Conservation (phyloP, 2,329 filamentous ascomycete species). For the Cercospora sp. region DNA sequence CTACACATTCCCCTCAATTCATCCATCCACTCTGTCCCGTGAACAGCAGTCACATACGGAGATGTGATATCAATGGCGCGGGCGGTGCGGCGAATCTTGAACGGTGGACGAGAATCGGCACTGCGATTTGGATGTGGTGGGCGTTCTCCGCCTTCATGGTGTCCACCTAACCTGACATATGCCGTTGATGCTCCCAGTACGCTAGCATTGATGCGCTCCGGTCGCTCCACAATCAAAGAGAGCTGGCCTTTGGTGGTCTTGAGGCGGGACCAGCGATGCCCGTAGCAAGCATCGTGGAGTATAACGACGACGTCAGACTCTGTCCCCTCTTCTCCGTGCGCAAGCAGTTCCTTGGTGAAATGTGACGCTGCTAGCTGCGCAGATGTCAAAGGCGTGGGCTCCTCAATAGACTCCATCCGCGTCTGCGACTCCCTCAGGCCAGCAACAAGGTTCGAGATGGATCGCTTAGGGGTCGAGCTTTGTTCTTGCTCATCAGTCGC, state of each 20-base stretch:
- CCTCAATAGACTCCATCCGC: constrained; percentile 38
- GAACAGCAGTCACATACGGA: constrained; percentile 81
- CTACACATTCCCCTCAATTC: constrained; percentile 85
- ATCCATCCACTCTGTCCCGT: constrained; percentile 90
- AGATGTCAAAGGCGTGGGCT: constrained; percentile 36
- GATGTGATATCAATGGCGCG: constrained; percentile 71
- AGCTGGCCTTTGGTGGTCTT: constrained; percentile 71
- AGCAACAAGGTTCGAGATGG: constrained; percentile 38
- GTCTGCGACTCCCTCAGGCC: constrained; percentile 37
- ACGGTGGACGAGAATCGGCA: constrained; percentile 63
- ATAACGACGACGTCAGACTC: constrained; percentile 71
- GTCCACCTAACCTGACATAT: constrained; percentile 84
- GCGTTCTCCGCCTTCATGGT: constrained; percentile 69
- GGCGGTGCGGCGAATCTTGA: constrained; percentile 79
- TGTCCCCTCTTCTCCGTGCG: constrained; percentile 54
- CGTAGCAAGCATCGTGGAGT: constrained; percentile 91
- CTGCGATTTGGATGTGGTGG: constrained; percentile 63
- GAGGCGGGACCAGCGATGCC: constrained; percentile 84
- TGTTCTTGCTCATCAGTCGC: constrained; percentile 29
- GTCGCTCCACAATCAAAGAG: constrained; percentile 84
- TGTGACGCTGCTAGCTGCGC: constrained; percentile 49
- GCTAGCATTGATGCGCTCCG: constrained; percentile 83
- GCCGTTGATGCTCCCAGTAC: constrained; percentile 80
- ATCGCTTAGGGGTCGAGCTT: constrained; percentile 37
- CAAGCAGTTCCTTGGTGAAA: constrained; percentile 68